Evolutionary conservation across 495 filamentous ascomycete species (phyloP).

Genomic region (Pyrenula aspistea): DNA sequence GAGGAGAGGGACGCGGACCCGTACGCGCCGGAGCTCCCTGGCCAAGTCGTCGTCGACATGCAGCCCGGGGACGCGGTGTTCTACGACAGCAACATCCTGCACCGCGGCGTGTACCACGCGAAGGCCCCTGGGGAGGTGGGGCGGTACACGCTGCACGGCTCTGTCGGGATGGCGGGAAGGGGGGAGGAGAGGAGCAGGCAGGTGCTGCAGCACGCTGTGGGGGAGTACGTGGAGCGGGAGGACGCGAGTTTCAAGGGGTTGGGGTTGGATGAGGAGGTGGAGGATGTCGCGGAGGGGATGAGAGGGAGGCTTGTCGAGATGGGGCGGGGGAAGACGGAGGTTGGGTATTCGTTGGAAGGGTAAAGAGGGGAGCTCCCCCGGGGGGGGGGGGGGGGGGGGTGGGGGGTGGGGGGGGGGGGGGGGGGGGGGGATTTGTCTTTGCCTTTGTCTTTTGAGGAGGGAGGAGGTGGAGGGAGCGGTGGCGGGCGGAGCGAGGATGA

Average conservation of each 20-base stretch:
- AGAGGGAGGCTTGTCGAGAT: slow-evolving; percentile 43
- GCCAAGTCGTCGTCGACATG: slow-evolving; percentile 48
- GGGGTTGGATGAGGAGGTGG: slow-evolving; percentile 30
- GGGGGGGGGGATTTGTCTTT: too few species aligned
- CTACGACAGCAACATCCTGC: slow-evolving; percentile 81
- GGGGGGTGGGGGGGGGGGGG: too few species aligned
- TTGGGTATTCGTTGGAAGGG: slow-evolving; percentile 34
- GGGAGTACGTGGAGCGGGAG: slow-evolving; percentile 52
- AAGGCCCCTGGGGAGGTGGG: slow-evolving; percentile 33
- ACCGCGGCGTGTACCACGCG: slow-evolving; percentile 58
- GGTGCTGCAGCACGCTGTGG: slow-evolving; percentile 77
- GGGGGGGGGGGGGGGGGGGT: too few species aligned
- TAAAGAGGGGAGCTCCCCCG: too few species aligned
- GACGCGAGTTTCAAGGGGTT: slow-evolving; percentile 26
- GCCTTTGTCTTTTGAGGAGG: too few species aligned
- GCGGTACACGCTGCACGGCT: slow-evolving; percentile 72
- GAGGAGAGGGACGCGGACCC: slow-evolving; percentile 49
- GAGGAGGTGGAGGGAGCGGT: too few species aligned
- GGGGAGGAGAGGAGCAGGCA: slow-evolving; percentile 53
- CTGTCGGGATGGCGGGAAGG: slow-evolving; percentile 48
- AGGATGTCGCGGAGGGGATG: slow-evolving; percentile 36
- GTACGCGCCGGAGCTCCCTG: slow-evolving; percentile 43
- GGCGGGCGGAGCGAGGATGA: too few species aligned
- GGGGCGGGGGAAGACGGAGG: slow-evolving; percentile 40
- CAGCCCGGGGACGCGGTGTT: slow-evolving; percentile 67